Conservation (phyloP, 78 protist species). For the Emiliania huxleyi region DNA sequence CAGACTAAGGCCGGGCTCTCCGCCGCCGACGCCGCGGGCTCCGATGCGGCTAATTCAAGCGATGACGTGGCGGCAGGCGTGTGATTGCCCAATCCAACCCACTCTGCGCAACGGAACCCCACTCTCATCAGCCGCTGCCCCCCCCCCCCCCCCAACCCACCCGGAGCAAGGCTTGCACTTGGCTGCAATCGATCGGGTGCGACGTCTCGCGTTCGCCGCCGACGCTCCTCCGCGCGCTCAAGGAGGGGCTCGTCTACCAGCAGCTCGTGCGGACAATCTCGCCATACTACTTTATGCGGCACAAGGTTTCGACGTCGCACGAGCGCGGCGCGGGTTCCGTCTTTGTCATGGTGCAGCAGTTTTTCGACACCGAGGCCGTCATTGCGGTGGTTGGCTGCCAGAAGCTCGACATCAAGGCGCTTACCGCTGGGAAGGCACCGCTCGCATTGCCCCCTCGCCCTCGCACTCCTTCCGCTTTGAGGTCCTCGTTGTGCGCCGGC, state of each 20-base stretch:
- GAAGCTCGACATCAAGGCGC: background rate
- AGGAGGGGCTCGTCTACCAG: background rate
- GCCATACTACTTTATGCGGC: background rate
- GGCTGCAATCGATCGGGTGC: background rate
- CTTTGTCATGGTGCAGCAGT: background rate
- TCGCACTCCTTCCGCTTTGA: too few relatives aligned
- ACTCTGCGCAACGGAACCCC: too few relatives aligned
- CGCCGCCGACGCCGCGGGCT: background rate
- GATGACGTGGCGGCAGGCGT: background rate
- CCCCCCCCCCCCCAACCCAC: too few relatives aligned
- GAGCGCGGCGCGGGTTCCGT: background rate
- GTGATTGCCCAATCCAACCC: too few relatives aligned
- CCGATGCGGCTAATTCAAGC: background rate
- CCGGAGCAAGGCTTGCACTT: background rate
- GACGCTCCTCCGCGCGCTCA: background rate
- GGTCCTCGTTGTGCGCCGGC: too few relatives aligned
- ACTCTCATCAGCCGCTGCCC: too few relatives aligned
- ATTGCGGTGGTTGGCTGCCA: background rate
- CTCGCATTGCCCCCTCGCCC: too few relatives aligned
- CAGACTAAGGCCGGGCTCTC: too few relatives aligned
- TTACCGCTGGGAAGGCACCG: background rate
- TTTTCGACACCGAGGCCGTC: background rate
- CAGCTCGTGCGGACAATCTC: background rate
- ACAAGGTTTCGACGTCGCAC: background rate
- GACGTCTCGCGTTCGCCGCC: background rate